Conservation (phyloP, 257 asterid species). For the Solanum paucissectum region DNA sequence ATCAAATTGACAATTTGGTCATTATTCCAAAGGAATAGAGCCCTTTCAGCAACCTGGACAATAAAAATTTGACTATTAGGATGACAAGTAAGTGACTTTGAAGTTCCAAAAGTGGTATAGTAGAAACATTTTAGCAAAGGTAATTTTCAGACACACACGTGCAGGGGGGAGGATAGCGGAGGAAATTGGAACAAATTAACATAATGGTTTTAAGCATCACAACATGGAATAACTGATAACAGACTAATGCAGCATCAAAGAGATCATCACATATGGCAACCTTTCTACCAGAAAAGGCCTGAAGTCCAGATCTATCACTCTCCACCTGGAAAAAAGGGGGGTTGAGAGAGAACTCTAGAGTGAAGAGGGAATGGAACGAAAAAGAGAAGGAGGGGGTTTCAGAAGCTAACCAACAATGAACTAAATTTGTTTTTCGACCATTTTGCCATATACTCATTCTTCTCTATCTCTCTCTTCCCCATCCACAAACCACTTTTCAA, state of each 20-base stretch:
- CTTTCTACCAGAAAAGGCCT: not conserved
- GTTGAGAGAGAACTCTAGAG: not conserved
- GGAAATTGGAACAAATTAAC: not conserved
- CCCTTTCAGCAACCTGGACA: constrained; percentile 82
- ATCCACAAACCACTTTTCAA: not conserved
- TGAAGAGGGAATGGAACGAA: not conserved
- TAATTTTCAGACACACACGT: not conserved
- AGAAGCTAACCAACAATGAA: not conserved
- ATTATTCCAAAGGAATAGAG: constrained; percentile 26
- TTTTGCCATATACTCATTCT: not conserved
- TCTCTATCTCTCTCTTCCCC: not conserved
- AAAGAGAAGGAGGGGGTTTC: not conserved
- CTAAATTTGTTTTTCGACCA: not conserved
- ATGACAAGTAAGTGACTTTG: not conserved
- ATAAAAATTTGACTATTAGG: not conserved
- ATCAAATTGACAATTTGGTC: constrained; percentile 48
- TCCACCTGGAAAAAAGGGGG: not conserved
- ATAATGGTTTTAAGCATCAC: not conserved
- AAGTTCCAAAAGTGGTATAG: not conserved
- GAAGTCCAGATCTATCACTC: not conserved
- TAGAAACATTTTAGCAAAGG: not conserved
- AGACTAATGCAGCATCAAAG: not conserved
- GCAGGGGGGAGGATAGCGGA: not conserved
- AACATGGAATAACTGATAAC: not conserved
- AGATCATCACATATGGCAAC: not conserved